phyloP scores from a whole-genome alignment of 2,329 filamentous ascomycete genomes.

The Paecilomyces sp. region DNA sequence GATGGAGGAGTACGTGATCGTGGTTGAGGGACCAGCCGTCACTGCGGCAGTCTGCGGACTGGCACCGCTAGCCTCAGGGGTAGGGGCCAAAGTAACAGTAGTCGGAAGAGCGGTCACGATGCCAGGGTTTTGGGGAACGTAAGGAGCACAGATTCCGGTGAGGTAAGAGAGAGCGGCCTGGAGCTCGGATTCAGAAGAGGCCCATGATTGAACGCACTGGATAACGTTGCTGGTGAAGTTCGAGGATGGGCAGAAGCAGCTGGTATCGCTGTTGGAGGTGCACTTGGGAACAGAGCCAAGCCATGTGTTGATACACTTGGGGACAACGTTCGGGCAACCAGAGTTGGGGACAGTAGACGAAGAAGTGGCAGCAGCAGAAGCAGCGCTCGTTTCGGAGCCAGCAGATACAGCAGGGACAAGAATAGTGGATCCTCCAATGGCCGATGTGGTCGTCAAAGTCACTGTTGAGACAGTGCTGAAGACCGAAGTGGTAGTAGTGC shows the following conservation, averaged over 20 bases:
- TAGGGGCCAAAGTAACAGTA: constrained; percentile 47
- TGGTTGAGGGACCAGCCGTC: constrained; percentile 27
- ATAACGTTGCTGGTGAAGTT: constrained; percentile 74
- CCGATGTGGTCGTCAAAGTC: constrained; percentile 20
- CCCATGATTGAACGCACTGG: constrained; percentile 72
- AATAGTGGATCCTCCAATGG: constrained; percentile 10
- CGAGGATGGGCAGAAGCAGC: constrained; percentile 79
- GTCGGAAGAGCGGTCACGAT: constrained; percentile 70
- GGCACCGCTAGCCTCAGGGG: constrained; percentile 29
- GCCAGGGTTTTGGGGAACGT: constrained; percentile 70
- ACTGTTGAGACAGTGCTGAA: constrained; percentile 52
- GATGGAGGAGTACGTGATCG: constrained; percentile 34
- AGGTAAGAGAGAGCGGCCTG: constrained; percentile 71
- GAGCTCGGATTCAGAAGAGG: constrained; percentile 58
- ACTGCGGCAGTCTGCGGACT: constrained; percentile 1
- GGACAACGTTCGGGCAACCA: constrained; percentile 62
- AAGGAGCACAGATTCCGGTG: constrained; percentile 80
- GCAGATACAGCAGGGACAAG: constrained; percentile 3
- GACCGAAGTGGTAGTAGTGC: constrained; percentile 45
- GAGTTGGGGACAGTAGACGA: constrained; percentile 19
- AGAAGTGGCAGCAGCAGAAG: neutral
- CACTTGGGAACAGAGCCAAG: constrained; percentile 61
- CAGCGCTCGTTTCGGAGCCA: neutral
- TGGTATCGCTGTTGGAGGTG: constrained; percentile 71
- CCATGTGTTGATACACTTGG: constrained; percentile 90